These are phyloP conservation scores for Ceratocystis albifundus DNA, from an alignment of 2,329 filamentous ascomycete species.

Conservation along the genomic window DNA sequence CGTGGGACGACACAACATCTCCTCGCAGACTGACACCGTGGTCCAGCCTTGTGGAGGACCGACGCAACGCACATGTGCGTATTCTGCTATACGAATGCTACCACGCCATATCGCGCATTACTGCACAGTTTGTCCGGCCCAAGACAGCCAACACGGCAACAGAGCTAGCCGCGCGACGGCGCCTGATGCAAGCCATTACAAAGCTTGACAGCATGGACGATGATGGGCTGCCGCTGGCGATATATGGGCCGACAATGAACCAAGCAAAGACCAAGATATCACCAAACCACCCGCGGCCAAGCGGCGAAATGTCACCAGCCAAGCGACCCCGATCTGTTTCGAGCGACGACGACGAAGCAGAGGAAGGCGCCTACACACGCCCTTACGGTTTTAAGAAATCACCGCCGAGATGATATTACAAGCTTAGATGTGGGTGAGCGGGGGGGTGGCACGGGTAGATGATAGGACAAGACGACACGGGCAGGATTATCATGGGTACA, in stretches of 20 bases:
- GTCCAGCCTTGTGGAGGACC: constrained; percentile 34
- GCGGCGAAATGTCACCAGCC: constrained; percentile 35
- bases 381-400: background rate
- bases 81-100: constrained; percentile 48
- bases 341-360: constrained; percentile 16
- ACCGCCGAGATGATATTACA: background rate
- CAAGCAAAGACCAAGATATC: background rate
- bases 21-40: background rate
- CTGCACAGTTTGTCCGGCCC: constrained; percentile 45
- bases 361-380: background rate
- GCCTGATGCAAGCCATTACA: constrained; percentile 38
- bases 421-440: background rate
- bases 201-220: constrained; percentile 34
- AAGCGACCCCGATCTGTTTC: constrained; percentile 34
- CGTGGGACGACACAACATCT: background rate
- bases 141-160: constrained; percentile 37
- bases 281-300: constrained; percentile 29
- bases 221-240: constrained; percentile 5
- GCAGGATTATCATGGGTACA: too few relatives aligned
- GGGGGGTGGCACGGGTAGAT: too few relatives aligned
- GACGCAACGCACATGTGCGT: constrained; percentile 35
- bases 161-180: constrained; percentile 44
- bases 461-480: too few relatives aligned
- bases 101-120: constrained; percentile 42
- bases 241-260: background rate